phyloP scores from a whole-genome alignment of 2,329 filamentous ascomycete genomes.

The Colletotrichum acutatum region DNA sequence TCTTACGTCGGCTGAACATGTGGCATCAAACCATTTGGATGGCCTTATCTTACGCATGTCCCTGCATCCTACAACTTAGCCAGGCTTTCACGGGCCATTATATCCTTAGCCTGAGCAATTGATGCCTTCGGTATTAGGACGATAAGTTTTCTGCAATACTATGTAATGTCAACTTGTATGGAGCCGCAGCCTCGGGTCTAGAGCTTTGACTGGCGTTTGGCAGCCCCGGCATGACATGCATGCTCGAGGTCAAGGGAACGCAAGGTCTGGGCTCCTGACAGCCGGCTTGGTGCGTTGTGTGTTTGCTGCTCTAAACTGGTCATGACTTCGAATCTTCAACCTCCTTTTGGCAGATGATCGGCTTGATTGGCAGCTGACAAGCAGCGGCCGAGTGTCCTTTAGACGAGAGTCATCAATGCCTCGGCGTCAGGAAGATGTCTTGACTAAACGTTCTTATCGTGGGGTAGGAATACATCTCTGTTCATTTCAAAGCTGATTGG shows the following conservation, averaged over 20 bases:
- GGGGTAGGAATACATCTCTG: neutral
- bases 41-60: too few relatives aligned
- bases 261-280: neutral
- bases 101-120: too few relatives aligned
- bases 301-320: neutral
- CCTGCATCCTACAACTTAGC: neutral
- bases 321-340: neutral
- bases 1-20: neutral
- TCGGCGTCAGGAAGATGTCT: neutral
- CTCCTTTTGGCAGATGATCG: neutral
- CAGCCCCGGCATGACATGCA: neutral
- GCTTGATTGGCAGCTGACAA: neutral
- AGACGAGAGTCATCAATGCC: neutral
- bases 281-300: neutral
- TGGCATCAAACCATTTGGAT: neutral
- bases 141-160: neutral
- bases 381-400: neutral
- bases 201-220: conserved; percentile 1
- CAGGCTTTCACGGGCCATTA: neutral
- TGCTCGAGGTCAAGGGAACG: neutral
- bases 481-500: neutral
- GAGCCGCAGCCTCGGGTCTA: neutral
- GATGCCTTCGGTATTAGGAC: neutral
- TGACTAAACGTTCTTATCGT: neutral
- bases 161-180: too few relatives aligned